A percentile compares a stretch with the other conserved stretches of the same genome.
Evolutionary conservation across 371 early-diverging fungal genomes (phyloP).

Genomic region (Mucor indicus): DNA sequence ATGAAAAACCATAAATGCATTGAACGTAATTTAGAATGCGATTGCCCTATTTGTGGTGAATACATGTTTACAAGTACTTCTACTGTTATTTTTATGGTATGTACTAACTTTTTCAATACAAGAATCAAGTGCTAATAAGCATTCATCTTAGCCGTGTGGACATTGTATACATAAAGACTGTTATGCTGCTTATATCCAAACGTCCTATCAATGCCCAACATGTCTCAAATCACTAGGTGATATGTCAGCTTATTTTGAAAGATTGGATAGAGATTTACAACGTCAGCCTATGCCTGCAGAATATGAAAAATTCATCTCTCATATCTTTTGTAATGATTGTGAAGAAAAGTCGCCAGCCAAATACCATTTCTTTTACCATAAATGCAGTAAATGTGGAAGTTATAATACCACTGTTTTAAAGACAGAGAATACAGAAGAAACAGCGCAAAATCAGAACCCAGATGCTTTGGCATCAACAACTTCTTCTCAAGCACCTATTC

Average conservation of each 20-base stretch:
- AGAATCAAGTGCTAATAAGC: too few species aligned
- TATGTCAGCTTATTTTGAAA: constrained; percentile 78
- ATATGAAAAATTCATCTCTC: constrained; percentile 67
- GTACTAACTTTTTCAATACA: too few species aligned
- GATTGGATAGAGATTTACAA: constrained; percentile 80
- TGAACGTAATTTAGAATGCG: constrained; percentile 86
- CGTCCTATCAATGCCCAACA: constrained; percentile 95
- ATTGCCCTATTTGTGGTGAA: constrained; percentile 98
- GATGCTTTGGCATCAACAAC: background rate
- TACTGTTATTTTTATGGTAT: constrained; percentile 84
- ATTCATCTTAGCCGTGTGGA: constrained; percentile 93
- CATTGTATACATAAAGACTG: constrained; percentile 95
- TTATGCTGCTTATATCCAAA: constrained; percentile 77
- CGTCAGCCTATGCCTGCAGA: constrained; percentile 90
- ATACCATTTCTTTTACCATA: constrained; percentile 95
- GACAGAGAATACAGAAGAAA: constrained; percentile 44
- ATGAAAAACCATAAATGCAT: constrained; percentile 89
- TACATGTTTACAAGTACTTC: constrained; percentile 88
- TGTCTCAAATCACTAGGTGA: constrained; percentile 93
- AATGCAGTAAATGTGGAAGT: constrained; percentile 82
- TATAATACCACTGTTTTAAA: constrained; percentile 90
- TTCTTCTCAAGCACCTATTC: background rate
- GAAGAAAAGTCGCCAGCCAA: constrained; percentile 76
- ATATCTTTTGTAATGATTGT: constrained; percentile 96
- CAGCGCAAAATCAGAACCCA: constrained; percentile 1